These are phyloP conservation scores for Gossypium gossypioides DNA, from an alignment of 441 rosid species.

Conservation along the genomic window DNA sequence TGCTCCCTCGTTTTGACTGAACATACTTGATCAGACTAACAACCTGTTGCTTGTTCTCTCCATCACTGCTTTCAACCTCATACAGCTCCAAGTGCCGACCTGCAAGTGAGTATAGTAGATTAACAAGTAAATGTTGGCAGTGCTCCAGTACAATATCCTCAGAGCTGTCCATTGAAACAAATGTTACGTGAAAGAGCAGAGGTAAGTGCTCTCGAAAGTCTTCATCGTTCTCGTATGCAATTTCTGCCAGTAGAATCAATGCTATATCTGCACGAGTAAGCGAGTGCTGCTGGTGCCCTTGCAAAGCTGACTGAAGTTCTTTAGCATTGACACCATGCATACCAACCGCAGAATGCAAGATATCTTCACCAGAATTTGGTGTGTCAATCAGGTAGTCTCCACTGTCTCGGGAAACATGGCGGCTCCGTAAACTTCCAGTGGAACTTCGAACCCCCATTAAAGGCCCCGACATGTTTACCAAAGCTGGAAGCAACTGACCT, in stretches of 20 bases:
- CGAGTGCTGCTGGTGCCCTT: conserved; percentile 97
- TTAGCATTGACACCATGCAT: conserved; percentile 79
- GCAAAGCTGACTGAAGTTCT: conserved; percentile 95
- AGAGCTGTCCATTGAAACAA: conserved; percentile 99
- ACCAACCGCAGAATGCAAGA: conserved; percentile 63
- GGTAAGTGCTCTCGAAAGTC: conserved; percentile 98
- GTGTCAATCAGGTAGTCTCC: conserved; percentile 95
- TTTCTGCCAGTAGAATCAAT: conserved; percentile 86
- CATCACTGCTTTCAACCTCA: conserved; percentile 88
- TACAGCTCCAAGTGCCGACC: conserved; percentile 57
- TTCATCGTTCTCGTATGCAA: conserved; percentile 97
- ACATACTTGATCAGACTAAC: conserved; percentile 93
- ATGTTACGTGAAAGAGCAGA: conserved; percentile 88
- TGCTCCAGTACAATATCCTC: conserved; percentile 98
- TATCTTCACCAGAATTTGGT: conserved; percentile 90
- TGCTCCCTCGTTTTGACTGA: conserved; percentile 96
- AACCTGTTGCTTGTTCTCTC: conserved; percentile 97
- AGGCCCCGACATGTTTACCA: conserved; percentile 96
- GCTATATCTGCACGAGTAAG: conserved; percentile 99
- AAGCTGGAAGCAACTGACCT: conserved; percentile 82
- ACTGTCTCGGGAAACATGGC: conserved; percentile 95
- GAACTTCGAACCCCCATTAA: conserved; percentile 93
- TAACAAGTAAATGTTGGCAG: conserved; percentile 64
- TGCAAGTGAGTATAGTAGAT: conserved; percentile 1
- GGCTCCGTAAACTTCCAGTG: conserved; percentile 90